Conservation (phyloP, 306 rosid species). For the Inga leiocalycina region DNA sequence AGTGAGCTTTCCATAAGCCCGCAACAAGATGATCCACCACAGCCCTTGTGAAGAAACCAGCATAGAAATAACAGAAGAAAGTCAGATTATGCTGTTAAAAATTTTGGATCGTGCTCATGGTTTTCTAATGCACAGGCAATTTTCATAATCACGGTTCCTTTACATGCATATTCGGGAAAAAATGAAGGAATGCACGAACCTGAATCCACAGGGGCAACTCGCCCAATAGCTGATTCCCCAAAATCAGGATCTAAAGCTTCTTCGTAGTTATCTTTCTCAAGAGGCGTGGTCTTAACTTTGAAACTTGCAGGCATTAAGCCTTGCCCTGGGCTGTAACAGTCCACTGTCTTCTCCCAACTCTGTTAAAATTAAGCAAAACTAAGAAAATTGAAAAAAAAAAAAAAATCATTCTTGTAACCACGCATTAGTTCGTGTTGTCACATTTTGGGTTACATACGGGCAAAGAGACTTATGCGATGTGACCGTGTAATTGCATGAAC, state of each 20-base stretch:
- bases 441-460: background rate
- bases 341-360: constrained; percentile 98
- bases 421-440: background rate
- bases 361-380: constrained; percentile 27
- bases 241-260: constrained; percentile 94
- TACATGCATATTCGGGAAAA: constrained; percentile 12
- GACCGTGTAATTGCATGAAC: background rate
- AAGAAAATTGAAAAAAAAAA: background rate
- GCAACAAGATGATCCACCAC: constrained; percentile 97
- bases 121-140: constrained; percentile 2
- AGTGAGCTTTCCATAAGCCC: constrained; percentile 91
- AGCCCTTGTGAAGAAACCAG: constrained; percentile 60
- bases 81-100: constrained; percentile 25
- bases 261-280: constrained; percentile 70
- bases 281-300: constrained; percentile 69
- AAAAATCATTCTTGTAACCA: background rate
- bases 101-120: background rate
- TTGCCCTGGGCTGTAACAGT: constrained; percentile 94
- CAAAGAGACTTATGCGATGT: background rate
- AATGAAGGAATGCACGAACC: constrained; percentile 45
- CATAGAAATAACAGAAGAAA: background rate
- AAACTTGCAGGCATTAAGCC: constrained; percentile 98
- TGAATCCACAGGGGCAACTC: constrained; percentile 99
- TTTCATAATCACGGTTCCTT: constrained; percentile 10
- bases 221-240: constrained; percentile 98